These are phyloP conservation scores for Hypoxylon sp. DNA, from an alignment of 2,329 filamentous ascomycete genomes.

Conservation along the genomic window DNA sequence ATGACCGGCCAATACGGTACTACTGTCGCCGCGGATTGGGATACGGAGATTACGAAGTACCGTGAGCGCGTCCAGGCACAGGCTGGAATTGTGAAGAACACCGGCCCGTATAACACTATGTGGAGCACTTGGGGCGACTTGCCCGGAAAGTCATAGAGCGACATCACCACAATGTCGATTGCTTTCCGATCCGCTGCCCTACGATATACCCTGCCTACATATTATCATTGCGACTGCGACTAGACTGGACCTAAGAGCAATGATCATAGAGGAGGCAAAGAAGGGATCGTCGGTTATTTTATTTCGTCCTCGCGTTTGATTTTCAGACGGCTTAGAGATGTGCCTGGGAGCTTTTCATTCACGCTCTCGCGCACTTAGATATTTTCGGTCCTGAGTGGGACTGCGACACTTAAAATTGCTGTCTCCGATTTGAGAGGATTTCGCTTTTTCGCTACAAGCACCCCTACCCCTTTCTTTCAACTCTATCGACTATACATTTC, in stretches of 20 bases:
- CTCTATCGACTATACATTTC: neutral
- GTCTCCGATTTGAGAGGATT: neutral
- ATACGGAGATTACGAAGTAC: constrained; percentile 5
- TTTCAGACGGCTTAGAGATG: neutral
- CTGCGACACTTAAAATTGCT: neutral
- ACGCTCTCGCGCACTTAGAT: neutral
- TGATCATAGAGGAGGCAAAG: too few relatives aligned
- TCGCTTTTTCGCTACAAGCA: neutral
- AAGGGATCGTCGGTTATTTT: too few relatives aligned
- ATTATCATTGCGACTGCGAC: neutral
- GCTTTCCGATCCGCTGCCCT: neutral
- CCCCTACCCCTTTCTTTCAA: neutral
- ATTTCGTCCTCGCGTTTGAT: neutral
- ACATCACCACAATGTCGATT: neutral
- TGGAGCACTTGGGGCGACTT: neutral
- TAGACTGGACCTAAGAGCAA: too few relatives aligned
- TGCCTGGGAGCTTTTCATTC: neutral
- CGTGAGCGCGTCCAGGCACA: neutral
- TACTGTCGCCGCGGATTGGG: constrained; percentile 2
- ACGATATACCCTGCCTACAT: neutral
- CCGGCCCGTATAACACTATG: neutral
- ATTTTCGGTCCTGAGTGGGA: neutral
- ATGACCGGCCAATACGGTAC: constrained; percentile 9
- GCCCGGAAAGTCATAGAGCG: neutral
- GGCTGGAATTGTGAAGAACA: neutral